These are phyloP conservation scores for Pestalotiopsis sp. DNA, from an alignment of 2,329 filamentous ascomycete genomes.

Conservation along the genomic window DNA sequence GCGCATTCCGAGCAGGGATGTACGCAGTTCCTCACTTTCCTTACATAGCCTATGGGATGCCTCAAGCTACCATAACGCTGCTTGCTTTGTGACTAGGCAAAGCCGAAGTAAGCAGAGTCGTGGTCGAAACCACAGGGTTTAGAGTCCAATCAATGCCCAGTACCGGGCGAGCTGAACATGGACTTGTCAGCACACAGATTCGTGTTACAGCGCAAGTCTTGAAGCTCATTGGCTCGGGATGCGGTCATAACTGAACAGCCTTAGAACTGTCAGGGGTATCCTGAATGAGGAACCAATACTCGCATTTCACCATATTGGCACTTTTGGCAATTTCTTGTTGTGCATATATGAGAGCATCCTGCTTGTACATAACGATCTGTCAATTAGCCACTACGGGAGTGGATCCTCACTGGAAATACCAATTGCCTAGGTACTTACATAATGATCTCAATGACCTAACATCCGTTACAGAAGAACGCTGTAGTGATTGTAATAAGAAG, in stretches of 20 bases:
- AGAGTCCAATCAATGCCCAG: not conserved
- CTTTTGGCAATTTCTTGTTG: no score
- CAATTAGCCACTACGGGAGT: no score
- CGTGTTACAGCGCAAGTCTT: constrained; percentile 1
- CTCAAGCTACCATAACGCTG: not conserved
- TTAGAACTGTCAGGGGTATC: no score
- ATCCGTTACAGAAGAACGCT: no score
- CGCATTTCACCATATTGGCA: no score
- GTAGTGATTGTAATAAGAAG: no score
- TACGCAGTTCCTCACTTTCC: not conserved
- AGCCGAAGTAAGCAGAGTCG: not conserved
- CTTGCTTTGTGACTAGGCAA: not conserved
- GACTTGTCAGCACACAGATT: not conserved
- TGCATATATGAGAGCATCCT: no score
- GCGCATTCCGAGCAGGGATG: not conserved
- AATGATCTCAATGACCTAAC: no score
- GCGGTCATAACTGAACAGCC: not conserved
- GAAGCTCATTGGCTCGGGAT: not conserved
- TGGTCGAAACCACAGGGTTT: not conserved
- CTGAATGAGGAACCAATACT: no score
- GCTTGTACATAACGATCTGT: no score
- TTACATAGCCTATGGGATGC: not conserved
- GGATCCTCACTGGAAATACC: no score
- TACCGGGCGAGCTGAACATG: not conserved
- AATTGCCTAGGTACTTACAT: no score